Conservation (phyloP, 2,329 filamentous ascomycete genomes). For the Calycina herbarum region DNA sequence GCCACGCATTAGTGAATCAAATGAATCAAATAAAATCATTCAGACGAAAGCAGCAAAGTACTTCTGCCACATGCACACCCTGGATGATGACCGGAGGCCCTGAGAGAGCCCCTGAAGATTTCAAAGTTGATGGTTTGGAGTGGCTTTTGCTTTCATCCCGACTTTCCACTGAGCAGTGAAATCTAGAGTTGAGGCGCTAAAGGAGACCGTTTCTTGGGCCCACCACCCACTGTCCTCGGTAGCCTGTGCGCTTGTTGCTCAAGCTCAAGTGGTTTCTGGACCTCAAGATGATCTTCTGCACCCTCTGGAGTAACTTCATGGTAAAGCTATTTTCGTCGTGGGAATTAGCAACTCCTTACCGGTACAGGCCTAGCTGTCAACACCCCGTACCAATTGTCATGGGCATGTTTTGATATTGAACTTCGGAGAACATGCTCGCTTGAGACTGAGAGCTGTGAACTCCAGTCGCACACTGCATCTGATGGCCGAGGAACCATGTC, state of each 20-base stretch:
- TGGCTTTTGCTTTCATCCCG: not conserved
- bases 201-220: not conserved
- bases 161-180: not conserved
- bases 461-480: not conserved
- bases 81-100: not conserved
- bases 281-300: not conserved
- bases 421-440: conserved; percentile 2
- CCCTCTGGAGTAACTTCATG: not conserved
- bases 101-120: not conserved
- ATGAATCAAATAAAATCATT: not conserved
- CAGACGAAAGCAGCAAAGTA: not conserved
- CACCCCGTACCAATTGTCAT: not conserved
- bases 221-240: not conserved
- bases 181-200: not conserved
- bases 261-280: not conserved
- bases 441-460: not conserved
- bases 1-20: not conserved
- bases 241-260: not conserved
- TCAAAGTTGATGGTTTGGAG: not conserved
- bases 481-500: not conserved
- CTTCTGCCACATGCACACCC: not conserved
- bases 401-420: not conserved
- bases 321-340: not conserved
- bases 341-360: not conserved
- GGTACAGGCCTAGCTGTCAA: not conserved